These are phyloP conservation scores for Nakazawaea ernobii DNA, from an alignment of 805 yeast genomes.

Conservation along the genomic window DNA sequence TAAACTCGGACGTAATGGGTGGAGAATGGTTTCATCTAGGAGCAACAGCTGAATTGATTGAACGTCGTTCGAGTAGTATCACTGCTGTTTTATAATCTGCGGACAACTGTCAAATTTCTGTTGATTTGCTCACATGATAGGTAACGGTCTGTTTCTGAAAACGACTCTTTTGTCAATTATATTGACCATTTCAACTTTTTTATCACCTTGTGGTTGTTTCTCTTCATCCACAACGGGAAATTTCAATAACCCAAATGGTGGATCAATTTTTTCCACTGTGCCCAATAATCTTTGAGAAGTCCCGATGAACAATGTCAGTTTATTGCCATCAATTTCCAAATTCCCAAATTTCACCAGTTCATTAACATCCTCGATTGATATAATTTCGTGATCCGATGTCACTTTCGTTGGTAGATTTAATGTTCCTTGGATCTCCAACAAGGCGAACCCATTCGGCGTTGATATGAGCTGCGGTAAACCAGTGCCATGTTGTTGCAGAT, in stretches of 20 bases:
- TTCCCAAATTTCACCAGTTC: constrained; percentile 48
- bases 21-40: too few relatives aligned
- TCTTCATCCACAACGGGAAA: constrained; percentile 25
- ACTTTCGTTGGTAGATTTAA: constrained; percentile 41
- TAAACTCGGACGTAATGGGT: too few relatives aligned
- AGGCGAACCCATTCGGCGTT: constrained; percentile 53
- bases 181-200: constrained; percentile 48
- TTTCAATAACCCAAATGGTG: constrained; percentile 60
- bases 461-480: constrained; percentile 23
- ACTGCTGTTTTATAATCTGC: too few relatives aligned
- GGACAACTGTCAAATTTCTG: too few relatives aligned
- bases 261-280: constrained; percentile 46
- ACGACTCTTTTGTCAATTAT: constrained; percentile 52
- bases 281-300: constrained; percentile 69
- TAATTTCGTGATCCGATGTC: background rate
- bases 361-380: background rate
- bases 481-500: background rate
- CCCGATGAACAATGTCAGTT: constrained; percentile 58
- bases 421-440: constrained; percentile 74
- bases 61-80: too few relatives aligned
- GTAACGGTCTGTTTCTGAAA: constrained; percentile 67
- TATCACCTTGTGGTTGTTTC: constrained; percentile 13
- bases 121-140: constrained; percentile 48
- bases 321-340: constrained; percentile 37
- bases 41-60: too few relatives aligned